Evolutionary conservation across 192 early-diverging fungal genomes (phyloP).

Genomic region (Anaeromyces robustus): DNA sequence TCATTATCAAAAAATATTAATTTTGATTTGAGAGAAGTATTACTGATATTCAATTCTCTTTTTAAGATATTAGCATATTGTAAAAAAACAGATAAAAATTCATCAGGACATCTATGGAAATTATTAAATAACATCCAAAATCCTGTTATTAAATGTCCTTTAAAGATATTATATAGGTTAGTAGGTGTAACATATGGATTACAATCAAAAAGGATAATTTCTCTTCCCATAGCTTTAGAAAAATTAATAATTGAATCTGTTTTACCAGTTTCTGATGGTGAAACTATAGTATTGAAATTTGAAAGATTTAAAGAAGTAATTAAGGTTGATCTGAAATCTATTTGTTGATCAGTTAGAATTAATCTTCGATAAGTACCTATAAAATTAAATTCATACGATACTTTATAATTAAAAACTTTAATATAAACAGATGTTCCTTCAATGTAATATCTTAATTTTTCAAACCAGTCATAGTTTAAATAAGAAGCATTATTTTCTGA

Average conservation of each 20-base stretch:
- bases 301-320: not conserved
- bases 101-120: not conserved
- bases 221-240: not conserved
- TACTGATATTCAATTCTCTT: not conserved
- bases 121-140: not conserved
- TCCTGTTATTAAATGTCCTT: not conserved
- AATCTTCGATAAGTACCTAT: not conserved
- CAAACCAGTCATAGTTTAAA: not conserved
- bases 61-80: not conserved
- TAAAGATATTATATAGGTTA: not conserved
- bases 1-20: not conserved
- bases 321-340: not conserved
- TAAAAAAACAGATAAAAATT: not conserved
- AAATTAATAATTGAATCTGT: not conserved
- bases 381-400: not conserved
- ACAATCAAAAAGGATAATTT: not conserved
- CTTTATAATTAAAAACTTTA: not conserved
- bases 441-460: not conserved
- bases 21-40: not conserved
- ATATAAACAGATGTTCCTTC: not conserved
- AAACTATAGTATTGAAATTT: not conserved
- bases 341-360: not conserved
- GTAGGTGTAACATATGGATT: not conserved
- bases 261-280: not conserved
- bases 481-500: not conserved